Base-by-base conservation (phyloP, 2,329 filamentous ascomycete genomes). In the Monosporascus sp. region DNA sequence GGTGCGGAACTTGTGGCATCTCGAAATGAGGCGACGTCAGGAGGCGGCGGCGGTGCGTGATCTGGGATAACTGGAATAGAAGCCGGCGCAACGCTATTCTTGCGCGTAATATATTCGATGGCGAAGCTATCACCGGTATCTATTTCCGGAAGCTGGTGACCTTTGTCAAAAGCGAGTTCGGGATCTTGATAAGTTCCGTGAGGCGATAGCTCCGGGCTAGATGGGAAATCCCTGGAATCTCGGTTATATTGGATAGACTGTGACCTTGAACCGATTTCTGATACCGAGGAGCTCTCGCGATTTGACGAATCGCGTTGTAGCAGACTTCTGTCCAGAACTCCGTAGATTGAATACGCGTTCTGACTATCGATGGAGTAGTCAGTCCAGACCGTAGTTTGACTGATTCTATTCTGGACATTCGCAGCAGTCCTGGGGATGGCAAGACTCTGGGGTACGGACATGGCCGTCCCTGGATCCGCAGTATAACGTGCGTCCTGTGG, bases 321-420 rank as follows among this genome's bases (percentile, higher is more conserved):
- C 18, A 63, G 49, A 50, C 58, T 55, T 22, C 48, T 57, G 35
- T 66, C 60, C 25, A 58, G 59, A 22, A 59, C 55, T 22, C 59
- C 64, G 49, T 64, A 66, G 17, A 69, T 66, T 6, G 68, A 70
- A 38, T 63, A 64, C 18, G 69, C 69, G 31, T 80, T 77, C 20
- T 70, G 73, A 53, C 78, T 83, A 17, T 80, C 79, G 9, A 83
- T 69, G 0, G 81, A 82, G 55, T 80, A 77, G 60, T 84, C 81
- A 25, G 81, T 84, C 81, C 81, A 84, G n/a, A 74, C 71, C 2
- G 81, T 82, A 51, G 78, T 75, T 48, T 81, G 78, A 56, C 81
- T 84, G 20, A 70, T 67, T 38, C 80, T 73, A 54, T 82, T 72
- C 54, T 70, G 66, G 43, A 74, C 66, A 49, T 72, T 63, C 48